phyloP scores from a whole-genome alignment of 2,329 filamentous ascomycete species.

The Thyridium curvatum region DNA sequence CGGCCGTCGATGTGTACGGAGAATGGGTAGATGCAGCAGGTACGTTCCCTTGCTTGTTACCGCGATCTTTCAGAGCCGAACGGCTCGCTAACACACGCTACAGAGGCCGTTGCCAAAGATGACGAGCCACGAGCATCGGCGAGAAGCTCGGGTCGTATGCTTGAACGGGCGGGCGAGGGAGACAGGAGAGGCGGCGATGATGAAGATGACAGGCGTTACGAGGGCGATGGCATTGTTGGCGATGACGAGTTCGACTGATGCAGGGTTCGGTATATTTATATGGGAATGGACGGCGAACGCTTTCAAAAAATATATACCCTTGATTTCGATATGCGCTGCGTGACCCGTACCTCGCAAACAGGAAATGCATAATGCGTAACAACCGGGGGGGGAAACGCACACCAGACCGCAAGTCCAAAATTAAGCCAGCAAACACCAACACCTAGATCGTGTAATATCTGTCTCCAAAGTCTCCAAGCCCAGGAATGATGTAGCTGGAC shows the following conservation, averaged over 20 bases:
- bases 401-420: no score
- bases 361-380: not conserved
- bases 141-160: conserved; percentile 11
- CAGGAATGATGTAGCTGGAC: conserved; percentile 85
- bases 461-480: conserved; percentile 92
- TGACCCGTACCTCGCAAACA: no score
- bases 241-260: conserved; percentile 52
- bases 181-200: conserved; percentile 34
- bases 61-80: no score
- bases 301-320: no score
- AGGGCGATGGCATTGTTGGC: conserved; percentile 44
- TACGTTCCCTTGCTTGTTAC: conserved; percentile 17
- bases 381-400: no score
- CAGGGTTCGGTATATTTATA: no score
- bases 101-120: conserved; percentile 46
- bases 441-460: conserved; percentile 83
- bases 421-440: not conserved
- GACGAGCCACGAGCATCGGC: conserved; percentile 18
- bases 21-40: conserved; percentile 92
- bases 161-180: conserved; percentile 11
- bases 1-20: conserved; percentile 89
- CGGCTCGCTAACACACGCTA: not conserved
- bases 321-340: no score
- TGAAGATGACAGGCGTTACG: conserved; percentile 45
- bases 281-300: no score